A percentile compares a stretch with the other conserved stretches of the same genome.
phyloP scores from a whole-genome alignment of 1,284 basidiomycete species.

The Volvariella volvacea region DNA sequence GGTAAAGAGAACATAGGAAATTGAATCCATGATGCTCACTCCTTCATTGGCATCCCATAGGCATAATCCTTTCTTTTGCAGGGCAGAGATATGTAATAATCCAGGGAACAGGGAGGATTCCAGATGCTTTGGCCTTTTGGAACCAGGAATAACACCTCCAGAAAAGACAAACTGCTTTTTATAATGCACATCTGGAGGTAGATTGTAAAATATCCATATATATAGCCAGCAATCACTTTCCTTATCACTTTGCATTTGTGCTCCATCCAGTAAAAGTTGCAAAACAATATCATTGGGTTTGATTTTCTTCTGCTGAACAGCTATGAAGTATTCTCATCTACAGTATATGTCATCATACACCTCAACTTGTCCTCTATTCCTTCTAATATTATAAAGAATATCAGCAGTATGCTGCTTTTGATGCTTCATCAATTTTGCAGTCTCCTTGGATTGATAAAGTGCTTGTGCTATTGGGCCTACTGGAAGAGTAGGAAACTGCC shows the following conservation, averaged over 20 bases:
- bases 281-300: conserved; percentile 8
- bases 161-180: conserved; percentile 8
- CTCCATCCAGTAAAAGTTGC: conserved; percentile 12
- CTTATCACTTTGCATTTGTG: conserved; percentile 11
- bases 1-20: conserved; percentile 16
- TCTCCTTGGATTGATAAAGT: conserved; percentile 13
- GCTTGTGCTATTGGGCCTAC: conserved; percentile 26
- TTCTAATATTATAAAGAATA: neutral
- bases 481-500: conserved; percentile 21
- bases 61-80: conserved; percentile 11
- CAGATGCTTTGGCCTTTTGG: conserved; percentile 20
- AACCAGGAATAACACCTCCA: conserved; percentile 12
- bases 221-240: conserved; percentile 15
- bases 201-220: conserved; percentile 15
- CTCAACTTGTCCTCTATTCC: neutral
- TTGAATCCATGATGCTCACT: neutral
- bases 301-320: conserved; percentile 9
- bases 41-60: conserved; percentile 12
- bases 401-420: conserved; percentile 6
- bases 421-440: conserved; percentile 16
- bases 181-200: conserved; percentile 9
- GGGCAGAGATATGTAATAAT: conserved; percentile 13
- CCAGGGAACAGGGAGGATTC: conserved; percentile 23
- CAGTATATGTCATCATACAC: conserved; percentile 15
- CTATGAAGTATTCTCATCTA: conserved; percentile 14